phyloP scores from a whole-genome alignment of 2,329 filamentous ascomycete species.

The Xylaria sp. region DNA sequence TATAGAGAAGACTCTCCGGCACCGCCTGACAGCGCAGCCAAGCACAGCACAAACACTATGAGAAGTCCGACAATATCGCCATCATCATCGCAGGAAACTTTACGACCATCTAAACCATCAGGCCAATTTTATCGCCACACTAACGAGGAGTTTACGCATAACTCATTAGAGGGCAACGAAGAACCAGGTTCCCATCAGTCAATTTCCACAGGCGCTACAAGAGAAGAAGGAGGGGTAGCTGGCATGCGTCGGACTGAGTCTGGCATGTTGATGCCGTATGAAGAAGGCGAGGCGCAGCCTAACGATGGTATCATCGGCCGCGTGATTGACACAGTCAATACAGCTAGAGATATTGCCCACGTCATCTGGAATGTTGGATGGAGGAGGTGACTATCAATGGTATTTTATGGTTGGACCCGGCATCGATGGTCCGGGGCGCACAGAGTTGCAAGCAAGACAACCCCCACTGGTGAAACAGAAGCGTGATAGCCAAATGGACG shows the following conservation, averaged over 20 bases:
- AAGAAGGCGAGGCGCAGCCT: constrained; percentile 73
- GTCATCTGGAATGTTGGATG: constrained; percentile 79
- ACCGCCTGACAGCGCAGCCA: constrained; percentile 68
- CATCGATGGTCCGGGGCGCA: background rate
- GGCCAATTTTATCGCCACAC: constrained; percentile 73
- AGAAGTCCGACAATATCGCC: constrained; percentile 70
- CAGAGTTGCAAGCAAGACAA: constrained; percentile 29
- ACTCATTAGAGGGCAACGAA: constrained; percentile 63
- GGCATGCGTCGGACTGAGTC: constrained; percentile 83
- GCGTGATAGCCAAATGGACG: constrained; percentile 3
- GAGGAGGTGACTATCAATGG: constrained; percentile 58
- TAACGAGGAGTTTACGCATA: constrained; percentile 65
- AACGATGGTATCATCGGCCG: constrained; percentile 77
- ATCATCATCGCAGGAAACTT: constrained; percentile 84
- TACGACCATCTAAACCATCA: constrained; percentile 76
- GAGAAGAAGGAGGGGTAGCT: constrained; percentile 61
- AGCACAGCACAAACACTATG: constrained; percentile 63
- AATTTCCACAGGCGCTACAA: constrained; percentile 61
- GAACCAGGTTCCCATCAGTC: constrained; percentile 57
- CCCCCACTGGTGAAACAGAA: constrained; percentile 17
- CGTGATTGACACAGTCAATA: constrained; percentile 83
- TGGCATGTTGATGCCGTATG: constrained; percentile 91
- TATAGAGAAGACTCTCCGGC: constrained; percentile 83
- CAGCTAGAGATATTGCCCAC: constrained; percentile 75
- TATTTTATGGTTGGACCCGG: constrained; percentile 5